Percentiles rank a stretch among this genome's conserved stretches.
phyloP scores from a whole-genome alignment of 1,139 yeast species.

The Sugiyamaella xylanicola region DNA sequence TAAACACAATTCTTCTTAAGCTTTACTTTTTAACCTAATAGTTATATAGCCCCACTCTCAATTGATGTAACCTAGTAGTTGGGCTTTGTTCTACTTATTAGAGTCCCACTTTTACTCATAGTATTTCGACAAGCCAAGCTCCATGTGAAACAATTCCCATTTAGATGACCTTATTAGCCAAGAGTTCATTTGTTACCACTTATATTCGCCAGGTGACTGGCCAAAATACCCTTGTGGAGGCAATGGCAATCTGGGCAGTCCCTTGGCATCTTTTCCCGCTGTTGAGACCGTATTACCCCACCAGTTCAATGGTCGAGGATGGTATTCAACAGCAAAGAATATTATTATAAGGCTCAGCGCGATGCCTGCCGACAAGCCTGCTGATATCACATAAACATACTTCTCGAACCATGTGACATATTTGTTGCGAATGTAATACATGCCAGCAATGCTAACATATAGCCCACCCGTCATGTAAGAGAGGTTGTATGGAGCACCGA shows the following conservation, averaged over 20 bases:
- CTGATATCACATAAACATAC: slow-evolving; percentile 62
- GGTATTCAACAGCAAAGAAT: slow-evolving; percentile 57
- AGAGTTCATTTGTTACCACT: slow-evolving; percentile 11
- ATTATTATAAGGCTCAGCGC: slow-evolving; percentile 59
- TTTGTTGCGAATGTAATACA: slow-evolving; percentile 54
- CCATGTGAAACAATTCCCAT: too few species aligned
- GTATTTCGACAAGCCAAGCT: too few species aligned
- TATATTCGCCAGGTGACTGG: slow-evolving; percentile 39
- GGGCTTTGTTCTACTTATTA: too few species aligned
- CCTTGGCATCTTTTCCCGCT: slow-evolving; percentile 49
- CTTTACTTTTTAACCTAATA: not conserved
- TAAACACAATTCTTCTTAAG: not conserved
- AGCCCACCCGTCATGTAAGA: slow-evolving; percentile 56
- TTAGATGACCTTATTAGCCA: too few species aligned
- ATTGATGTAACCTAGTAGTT: not conserved
- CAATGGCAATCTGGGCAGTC: slow-evolving; percentile 40
- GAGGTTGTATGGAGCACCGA: slow-evolving; percentile 53
- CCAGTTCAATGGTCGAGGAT: slow-evolving; percentile 49
- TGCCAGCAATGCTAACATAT: slow-evolving; percentile 54
- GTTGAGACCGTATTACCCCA: slow-evolving; percentile 58
- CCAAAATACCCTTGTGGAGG: slow-evolving; percentile 28
- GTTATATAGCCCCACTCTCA: not conserved
- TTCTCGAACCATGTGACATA: slow-evolving; percentile 63
- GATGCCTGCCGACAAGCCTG: slow-evolving; percentile 61
- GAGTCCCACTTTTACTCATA: too few species aligned